Evolutionary conservation across 768 basidiomycete genomes (phyloP), one percentile per base, ranked within the genome.

Genomic region (Suillus subluteus): DNA sequence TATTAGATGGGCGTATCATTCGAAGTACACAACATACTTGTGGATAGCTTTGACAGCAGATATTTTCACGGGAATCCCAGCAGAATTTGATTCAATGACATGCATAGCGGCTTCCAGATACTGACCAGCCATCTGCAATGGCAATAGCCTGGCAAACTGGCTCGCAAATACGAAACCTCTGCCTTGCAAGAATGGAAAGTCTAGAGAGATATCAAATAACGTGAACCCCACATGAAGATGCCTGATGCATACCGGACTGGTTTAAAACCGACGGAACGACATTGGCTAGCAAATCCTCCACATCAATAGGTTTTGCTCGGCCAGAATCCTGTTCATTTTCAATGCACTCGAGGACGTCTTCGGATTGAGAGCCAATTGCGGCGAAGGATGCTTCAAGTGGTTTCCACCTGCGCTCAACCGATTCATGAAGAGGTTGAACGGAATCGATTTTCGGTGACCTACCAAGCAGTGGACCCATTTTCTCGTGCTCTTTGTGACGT

Each of bases 151-250:
- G 1, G 92, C 85, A 73, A 88, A 98, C 73, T 95, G 91, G 73
- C 94, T 95, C 3, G 96, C 95, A 70, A 98, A 96, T 55, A 99
- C 94, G 67, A 98, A 98, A 0, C 89, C 93, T 67, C 98, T 86
- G 13, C 97, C 98, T 79, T 98, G 97, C 37, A 99, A 78, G 86
- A 98, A 99, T 0, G 95, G 95, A 65, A 84, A 85, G 30, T 94
- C 96, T 97, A 37, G 32, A 35, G 46, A 16, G 65, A 9, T 66
- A 58, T 30, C 52, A 62, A 26, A 37, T 62, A 41, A 63, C 38
- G 58, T 16, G 23, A 48, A 54, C 21, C 44, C 6, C 35, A 23
- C 41, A 55, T 26, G 38, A 58, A 48, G n/a, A 54, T 32, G 37
- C 1, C 55, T 48, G 18, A 67, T 6, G 40, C 85, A 58, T 68